Base-by-base conservation (phyloP, 1,139 yeast species). In the Magnusiomyces sp. region DNA sequence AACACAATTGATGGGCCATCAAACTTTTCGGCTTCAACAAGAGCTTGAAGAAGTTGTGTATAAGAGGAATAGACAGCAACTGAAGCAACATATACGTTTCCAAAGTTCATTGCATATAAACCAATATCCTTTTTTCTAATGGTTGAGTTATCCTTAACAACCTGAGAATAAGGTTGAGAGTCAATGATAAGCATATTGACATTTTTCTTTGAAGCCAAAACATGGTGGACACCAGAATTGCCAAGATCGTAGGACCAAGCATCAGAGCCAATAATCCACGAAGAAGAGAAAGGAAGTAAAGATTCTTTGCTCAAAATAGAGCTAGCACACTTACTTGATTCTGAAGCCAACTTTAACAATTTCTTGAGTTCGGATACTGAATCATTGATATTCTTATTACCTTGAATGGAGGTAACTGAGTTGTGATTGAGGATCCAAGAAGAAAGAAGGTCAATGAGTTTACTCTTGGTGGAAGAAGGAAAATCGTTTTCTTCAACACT, bases 211-310 rank as follows among this genome's bases (percentile, higher is more conserved):
- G 92, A 81, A 34, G 89, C 71, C 46, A 90, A 72, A 14, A 88
- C 83, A 62, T 82, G 83, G 67, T 92, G 97, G 49, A 90, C 85
- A 65, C 97, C 96, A 10, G 95, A 84, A 56, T 86, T 75, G 40
- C 97, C 97, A 58, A 87, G 72, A 70, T 90, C 97, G 64, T 83
- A 89, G 19, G 96, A 78, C 97, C 98, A 90, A 34, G 95, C 80
- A 67, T 90, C 97, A 7, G 97, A 88, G 23, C 97, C 97, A 55
- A 92, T 74, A 55, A 90, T 72, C 98, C 98, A 90, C 54, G 79
- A 75, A 27, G 84, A 73, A 49, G 72, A 71, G 41, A 72, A 62
- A 43, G 64, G 65, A 56, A 83, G 74, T 55, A 70, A 73, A 2
- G 71, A 69, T 54, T 75, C 69, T 43, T 70, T 67, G 2, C 69